A percentile compares a stretch with the other conserved stretches of the same genome.
phyloP scores from a whole-genome alignment of 2,329 filamentous ascomycete genomes.

The Cladosporium sp. region DNA sequence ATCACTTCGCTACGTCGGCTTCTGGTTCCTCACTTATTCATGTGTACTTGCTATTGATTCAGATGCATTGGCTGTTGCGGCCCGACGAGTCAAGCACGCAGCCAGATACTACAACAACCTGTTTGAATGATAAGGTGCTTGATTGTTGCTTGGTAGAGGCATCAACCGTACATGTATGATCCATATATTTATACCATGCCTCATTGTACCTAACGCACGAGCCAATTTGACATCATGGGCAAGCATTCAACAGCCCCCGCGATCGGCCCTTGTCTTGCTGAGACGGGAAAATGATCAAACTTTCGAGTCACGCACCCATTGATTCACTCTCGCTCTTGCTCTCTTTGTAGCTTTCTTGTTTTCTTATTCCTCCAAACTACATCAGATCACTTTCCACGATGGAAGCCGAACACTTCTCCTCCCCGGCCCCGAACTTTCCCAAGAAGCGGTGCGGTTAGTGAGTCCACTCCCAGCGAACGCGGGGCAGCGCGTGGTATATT shows the following conservation, averaged over 20 bases:
- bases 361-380: background rate
- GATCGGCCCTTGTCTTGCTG: constrained; percentile 8
- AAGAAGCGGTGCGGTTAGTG: constrained; percentile 56
- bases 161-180: background rate
- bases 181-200: background rate
- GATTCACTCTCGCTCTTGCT: background rate
- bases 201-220: background rate
- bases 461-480: constrained; percentile 36
- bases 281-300: constrained; percentile 7
- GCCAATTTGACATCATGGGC: constrained; percentile 6
- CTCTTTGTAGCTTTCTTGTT: background rate
- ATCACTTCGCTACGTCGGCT: background rate
- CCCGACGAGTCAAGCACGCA: no score
- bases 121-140: no score
- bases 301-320: constrained; percentile 12
- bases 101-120: no score
- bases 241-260: constrained; percentile 1
- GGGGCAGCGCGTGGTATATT: background rate
- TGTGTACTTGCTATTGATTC: no score
- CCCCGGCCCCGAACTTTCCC: constrained; percentile 43
- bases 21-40: background rate
- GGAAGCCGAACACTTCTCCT: constrained; percentile 48
- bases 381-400: constrained; percentile 33
- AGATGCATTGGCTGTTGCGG: no score
- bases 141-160: no score